These are phyloP conservation scores for Fusarium clavum DNA, from an alignment of 2,329 filamentous ascomycete genomes.

Conservation along the genomic window DNA sequence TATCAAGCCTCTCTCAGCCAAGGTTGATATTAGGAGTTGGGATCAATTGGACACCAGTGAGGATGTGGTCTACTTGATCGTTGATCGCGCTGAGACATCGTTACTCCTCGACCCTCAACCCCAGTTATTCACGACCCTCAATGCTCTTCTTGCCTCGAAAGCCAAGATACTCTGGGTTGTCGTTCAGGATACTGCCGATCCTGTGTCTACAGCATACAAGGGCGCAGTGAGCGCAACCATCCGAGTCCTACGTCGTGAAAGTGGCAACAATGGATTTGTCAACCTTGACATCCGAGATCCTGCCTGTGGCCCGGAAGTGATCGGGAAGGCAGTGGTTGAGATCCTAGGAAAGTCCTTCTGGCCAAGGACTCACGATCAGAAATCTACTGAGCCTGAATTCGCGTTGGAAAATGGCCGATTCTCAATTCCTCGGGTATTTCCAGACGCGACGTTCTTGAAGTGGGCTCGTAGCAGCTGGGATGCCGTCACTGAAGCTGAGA, in stretches of 20 bases:
- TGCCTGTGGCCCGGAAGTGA: not conserved
- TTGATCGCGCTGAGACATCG: slow-evolving; percentile 1
- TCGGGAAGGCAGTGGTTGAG: not conserved
- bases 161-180: slow-evolving; percentile 1
- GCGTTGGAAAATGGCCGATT: not conserved
- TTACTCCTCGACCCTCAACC: slow-evolving; percentile 7
- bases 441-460: slow-evolving; percentile 6
- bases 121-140: not conserved
- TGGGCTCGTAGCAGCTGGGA: slow-evolving; percentile 8
- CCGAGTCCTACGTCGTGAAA: slow-evolving; percentile 11
- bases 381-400: slow-evolving; percentile 2
- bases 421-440: not conserved
- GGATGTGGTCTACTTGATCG: not conserved
- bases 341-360: not conserved
- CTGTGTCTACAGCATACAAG: slow-evolving; percentile 1
- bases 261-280: slow-evolving; percentile 1
- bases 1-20: not conserved
- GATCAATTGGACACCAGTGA: not conserved
- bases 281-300: slow-evolving; percentile 1
- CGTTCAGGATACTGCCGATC: not conserved
- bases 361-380: not conserved
- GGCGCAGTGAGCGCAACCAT: not conserved
- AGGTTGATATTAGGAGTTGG: not conserved
- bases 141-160: slow-evolving; percentile 1
- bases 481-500: not conserved